Conservation (phyloP, 2,329 filamentous ascomycete species). For the Sarocladiaceae sp. region DNA sequence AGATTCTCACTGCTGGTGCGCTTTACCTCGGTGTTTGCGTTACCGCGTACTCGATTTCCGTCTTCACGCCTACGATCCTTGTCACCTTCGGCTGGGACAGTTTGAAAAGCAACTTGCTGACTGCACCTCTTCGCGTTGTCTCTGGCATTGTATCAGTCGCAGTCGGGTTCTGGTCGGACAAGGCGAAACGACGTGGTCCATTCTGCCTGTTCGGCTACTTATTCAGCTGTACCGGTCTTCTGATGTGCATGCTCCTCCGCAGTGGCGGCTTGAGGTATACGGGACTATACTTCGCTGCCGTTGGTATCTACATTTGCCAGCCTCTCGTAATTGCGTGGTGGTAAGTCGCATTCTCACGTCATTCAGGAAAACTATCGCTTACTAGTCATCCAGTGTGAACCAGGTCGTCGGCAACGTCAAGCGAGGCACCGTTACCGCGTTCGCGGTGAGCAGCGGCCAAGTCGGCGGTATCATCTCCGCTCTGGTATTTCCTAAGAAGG, state of each 20-base stretch:
- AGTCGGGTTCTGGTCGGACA: constrained; percentile 20
- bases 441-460: constrained; percentile 42
- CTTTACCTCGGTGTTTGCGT: constrained; percentile 19
- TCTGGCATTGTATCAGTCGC: constrained; percentile 27
- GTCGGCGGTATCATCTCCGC: constrained; percentile 27
- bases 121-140: constrained; percentile 23
- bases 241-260: constrained; percentile 28
- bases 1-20: too few species aligned
- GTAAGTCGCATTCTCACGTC: too few species aligned
- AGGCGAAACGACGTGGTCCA: constrained; percentile 17
- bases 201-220: constrained; percentile 19
- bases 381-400: constrained; percentile 25
- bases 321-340: constrained; percentile 38
- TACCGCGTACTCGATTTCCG: constrained; percentile 25
- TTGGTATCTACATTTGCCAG: constrained; percentile 25
- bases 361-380: too few species aligned
- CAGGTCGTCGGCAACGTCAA: constrained; percentile 44
- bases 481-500: constrained; percentile 19
- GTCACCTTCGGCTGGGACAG: constrained; percentile 26
- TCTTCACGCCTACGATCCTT: constrained; percentile 30
- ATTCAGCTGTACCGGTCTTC: constrained; percentile 21
- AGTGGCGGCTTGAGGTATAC: constrained; percentile 20
- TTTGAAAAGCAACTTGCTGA: constrained; percentile 26
- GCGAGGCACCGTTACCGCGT: constrained; percentile 39
- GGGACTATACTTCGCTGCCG: constrained; percentile 25